Evolutionary conservation across 192 early-diverging fungal genomes (phyloP).

Genomic region (Coemansia reversa): DNA sequence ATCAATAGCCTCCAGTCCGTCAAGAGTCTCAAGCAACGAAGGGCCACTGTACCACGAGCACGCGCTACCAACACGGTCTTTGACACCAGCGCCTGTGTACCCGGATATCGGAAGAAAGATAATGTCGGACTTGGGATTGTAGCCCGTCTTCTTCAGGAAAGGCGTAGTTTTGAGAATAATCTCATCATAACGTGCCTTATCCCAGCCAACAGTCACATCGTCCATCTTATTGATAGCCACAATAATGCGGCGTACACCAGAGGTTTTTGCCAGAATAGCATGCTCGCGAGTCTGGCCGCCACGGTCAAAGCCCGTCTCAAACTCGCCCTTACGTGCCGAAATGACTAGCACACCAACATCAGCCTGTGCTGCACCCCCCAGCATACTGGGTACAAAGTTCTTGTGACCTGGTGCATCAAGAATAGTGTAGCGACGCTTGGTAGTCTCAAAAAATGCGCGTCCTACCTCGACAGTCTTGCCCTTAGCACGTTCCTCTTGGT

Average conservation of each 20-base stretch:
- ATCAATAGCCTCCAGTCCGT: slow-evolving; percentile 77
- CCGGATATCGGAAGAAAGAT: slow-evolving; percentile 93
- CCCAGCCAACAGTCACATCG: slow-evolving; percentile 93
- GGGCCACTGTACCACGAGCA: slow-evolving; percentile 85
- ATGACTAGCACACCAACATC: slow-evolving; percentile 94
- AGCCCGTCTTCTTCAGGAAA: slow-evolving; percentile 91
- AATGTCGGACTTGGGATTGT: slow-evolving; percentile 82
- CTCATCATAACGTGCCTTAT: slow-evolving; percentile 92
- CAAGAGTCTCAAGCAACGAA: slow-evolving; percentile 84
- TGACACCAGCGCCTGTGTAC: slow-evolving; percentile 95
- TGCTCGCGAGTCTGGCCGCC: slow-evolving; percentile 99
- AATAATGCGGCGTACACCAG: slow-evolving; percentile 91
- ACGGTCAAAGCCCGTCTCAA: slow-evolving; percentile 99
- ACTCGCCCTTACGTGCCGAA: slow-evolving; percentile 97
- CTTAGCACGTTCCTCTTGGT: slow-evolving; percentile 95
- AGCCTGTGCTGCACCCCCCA: slow-evolving; percentile 94
- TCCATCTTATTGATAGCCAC: slow-evolving; percentile 99
- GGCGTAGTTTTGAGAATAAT: slow-evolving; percentile 78
- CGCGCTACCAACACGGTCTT: slow-evolving; percentile 67
- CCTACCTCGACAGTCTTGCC: slow-evolving; percentile 99
- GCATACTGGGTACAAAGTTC: slow-evolving; percentile 97
- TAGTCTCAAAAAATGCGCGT: slow-evolving; percentile 96
- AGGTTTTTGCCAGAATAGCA: slow-evolving; percentile 92
- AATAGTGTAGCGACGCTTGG: slow-evolving; percentile 92
- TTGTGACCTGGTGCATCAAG: slow-evolving; percentile 99